phyloP scores from a whole-genome alignment of 2,329 filamentous ascomycete genomes.

The Tricladium varicosporioides region DNA sequence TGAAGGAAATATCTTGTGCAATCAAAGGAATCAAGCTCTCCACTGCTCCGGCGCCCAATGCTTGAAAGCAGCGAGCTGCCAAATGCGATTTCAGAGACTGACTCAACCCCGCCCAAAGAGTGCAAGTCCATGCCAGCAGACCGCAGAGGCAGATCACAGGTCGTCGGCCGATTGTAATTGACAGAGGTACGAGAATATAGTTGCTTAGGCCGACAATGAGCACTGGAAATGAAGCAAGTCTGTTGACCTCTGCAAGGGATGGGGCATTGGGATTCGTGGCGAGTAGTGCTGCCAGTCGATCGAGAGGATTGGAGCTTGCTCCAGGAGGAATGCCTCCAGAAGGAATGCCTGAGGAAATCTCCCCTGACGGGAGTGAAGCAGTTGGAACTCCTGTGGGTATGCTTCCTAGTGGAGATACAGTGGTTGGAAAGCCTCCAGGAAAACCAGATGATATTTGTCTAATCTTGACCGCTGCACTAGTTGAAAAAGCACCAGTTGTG shows the following conservation, averaged over 20 bases:
- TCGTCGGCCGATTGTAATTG: neutral
- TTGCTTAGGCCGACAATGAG: neutral
- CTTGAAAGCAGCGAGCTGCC: neutral
- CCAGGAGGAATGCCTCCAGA: neutral
- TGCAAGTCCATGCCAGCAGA: neutral
- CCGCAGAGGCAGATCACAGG: slow-evolving; percentile 1
- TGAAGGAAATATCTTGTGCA: neutral
- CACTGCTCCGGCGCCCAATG: neutral
- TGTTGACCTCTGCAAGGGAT: neutral
- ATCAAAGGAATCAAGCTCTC: slow-evolving; percentile 1
- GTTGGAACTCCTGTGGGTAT: neutral
- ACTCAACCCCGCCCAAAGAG: slow-evolving; percentile 1
- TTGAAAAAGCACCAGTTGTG: neutral
- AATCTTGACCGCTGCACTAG: neutral
- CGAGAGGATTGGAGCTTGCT: neutral
- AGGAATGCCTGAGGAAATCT: neutral
- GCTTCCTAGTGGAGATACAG: neutral
- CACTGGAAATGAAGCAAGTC: neutral
- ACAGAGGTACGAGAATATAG: neutral
- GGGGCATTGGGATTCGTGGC: neutral
- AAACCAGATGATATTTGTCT: neutral
- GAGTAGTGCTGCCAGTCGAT: neutral
- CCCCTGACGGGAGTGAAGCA: neutral
- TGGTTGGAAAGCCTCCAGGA: neutral
- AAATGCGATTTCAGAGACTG: neutral